Base-by-base conservation (phyloP, 139 green algal genomes). In the Chlamydomonas eustigma region DNA sequence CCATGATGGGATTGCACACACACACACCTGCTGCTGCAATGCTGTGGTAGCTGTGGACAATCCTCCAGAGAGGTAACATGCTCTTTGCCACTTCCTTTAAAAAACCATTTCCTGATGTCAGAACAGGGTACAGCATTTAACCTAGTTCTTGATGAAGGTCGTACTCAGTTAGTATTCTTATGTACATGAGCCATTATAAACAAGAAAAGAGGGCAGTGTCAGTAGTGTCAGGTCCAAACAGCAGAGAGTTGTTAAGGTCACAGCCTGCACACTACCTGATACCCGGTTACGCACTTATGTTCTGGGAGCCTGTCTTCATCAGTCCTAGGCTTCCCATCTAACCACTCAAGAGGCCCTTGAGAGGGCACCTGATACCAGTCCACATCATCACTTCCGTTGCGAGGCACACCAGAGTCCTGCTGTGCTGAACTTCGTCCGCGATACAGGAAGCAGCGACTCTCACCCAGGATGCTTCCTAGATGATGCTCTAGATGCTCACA, bases 401-500 rank as follows among this genome's bases (percentile, higher is more conserved):
- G 32, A 28, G 52, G 52, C 4, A 68, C 22, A 28, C 4, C 18
- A 31, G 52, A 68, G 52, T 33, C 52, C 52, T 68, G 52, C 52
- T 68, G 6, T 5, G 32, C 52, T 28, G 12, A 4, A 6, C n/a
- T 25, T 6, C 52, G 52, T 25, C 34, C 52, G 4, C 22, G 8
- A 28, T 33, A 68, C 18, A 28, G 18, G 18, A 68, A 68, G 18
- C 52, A 68, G 18, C 18, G 52, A 28, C 6, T 28, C 52, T 68
- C 52, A 28, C 52, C 52, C 4, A 68, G 32, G n/a, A 37, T 68
- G n/a, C 12, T 22, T 22, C 12, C 52, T 28, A 68, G 52, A 25
- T 68, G n/a, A 28, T 68, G 52, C n/a, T n/a, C n/a, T n/a, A n/a
- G n/a, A n/a, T n/a, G n/a, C 12, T 58, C 44, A 58, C 44, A 58